Conservation (phyloP, 371 early-diverging fungal genomes). For the Mucor indicus region DNA sequence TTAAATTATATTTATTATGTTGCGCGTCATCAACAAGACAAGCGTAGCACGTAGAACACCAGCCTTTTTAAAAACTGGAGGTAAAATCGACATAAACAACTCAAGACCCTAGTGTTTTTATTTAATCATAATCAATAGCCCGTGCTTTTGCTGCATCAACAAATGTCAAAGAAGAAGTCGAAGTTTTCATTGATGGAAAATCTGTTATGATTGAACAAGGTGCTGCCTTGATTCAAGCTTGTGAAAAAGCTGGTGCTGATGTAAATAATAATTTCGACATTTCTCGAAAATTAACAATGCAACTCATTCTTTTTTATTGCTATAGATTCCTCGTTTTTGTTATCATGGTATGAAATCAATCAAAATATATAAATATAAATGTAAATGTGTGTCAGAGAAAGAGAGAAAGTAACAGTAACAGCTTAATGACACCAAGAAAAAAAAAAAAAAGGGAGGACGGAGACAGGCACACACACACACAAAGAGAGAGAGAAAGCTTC, state of each 20-base stretch:
- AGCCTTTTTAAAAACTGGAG: constrained; percentile 42
- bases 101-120: constrained; percentile 3
- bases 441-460: background rate
- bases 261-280: constrained; percentile 22
- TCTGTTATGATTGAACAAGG: constrained; percentile 90
- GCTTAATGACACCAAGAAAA: too few relatives aligned
- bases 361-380: too few relatives aligned
- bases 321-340: constrained; percentile 92
- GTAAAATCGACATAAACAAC: constrained; percentile 13
- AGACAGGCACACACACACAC: too few relatives aligned
- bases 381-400: background rate
- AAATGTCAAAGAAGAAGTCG: constrained; percentile 61
- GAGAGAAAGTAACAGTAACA: background rate
- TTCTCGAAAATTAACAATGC: background rate
- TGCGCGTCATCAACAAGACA: constrained; percentile 51
- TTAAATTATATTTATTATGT: constrained; percentile 27
- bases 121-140: constrained; percentile 22
- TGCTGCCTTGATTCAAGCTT: constrained; percentile 95
- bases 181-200: constrained; percentile 90
- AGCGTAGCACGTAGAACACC: constrained; percentile 47
- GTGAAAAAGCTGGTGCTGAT: constrained; percentile 86
- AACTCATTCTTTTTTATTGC: background rate
- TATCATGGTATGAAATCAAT: constrained; percentile 84
- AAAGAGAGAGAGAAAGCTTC: background rate
- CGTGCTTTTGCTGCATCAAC: constrained; percentile 58